Conservation (phyloP, 2,329 filamentous ascomycete genomes). For the Xylaria sp. region DNA sequence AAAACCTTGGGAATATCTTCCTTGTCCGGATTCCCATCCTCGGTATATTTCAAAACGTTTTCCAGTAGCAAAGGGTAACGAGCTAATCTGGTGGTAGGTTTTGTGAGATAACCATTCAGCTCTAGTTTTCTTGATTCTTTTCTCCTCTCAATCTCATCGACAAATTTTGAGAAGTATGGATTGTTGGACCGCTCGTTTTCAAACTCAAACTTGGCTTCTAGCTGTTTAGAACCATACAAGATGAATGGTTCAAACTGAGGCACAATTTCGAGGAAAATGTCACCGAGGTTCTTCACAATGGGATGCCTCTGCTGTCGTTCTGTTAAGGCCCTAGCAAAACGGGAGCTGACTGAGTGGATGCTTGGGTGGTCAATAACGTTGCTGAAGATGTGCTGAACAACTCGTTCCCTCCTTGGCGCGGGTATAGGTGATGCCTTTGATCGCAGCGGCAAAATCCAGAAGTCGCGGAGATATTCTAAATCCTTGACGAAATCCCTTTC, state of each 20-base stretch:
- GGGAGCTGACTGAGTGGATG: slow-evolving; percentile 88
- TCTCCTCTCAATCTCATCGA: slow-evolving; percentile 93
- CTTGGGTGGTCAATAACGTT: slow-evolving; percentile 85
- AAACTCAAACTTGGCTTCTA: slow-evolving; percentile 97
- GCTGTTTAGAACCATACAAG: slow-evolving; percentile 90
- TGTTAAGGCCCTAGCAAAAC: slow-evolving; percentile 86
- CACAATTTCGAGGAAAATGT: slow-evolving; percentile 92
- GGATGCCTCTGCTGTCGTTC: slow-evolving; percentile 88
- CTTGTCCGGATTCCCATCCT: slow-evolving; percentile 86
- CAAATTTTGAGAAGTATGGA: slow-evolving; percentile 83
- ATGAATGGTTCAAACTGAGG: slow-evolving; percentile 96
- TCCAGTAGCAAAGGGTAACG: slow-evolving; percentile 92
- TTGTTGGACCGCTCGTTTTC: slow-evolving; percentile 94
- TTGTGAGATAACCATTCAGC: slow-evolving; percentile 95
- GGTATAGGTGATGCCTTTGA: slow-evolving; percentile 87
- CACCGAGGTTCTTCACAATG: slow-evolving; percentile 87
- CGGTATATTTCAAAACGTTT: slow-evolving; percentile 88
- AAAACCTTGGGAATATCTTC: slow-evolving; percentile 92
- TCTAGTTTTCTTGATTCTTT: slow-evolving; percentile 97
- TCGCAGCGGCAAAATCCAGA: slow-evolving; percentile 94
- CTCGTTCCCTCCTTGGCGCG: slow-evolving; percentile 82
- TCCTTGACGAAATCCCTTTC: slow-evolving; percentile 99
- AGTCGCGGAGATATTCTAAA: slow-evolving; percentile 94
- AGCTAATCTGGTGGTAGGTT: slow-evolving; percentile 92
- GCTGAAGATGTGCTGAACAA: slow-evolving; percentile 92